A percentile compares a stretch with the other conserved stretches of the same genome.
Conservation (phyloP, 805 yeast species). For the Saccharomycopsis selenospora region DNA sequence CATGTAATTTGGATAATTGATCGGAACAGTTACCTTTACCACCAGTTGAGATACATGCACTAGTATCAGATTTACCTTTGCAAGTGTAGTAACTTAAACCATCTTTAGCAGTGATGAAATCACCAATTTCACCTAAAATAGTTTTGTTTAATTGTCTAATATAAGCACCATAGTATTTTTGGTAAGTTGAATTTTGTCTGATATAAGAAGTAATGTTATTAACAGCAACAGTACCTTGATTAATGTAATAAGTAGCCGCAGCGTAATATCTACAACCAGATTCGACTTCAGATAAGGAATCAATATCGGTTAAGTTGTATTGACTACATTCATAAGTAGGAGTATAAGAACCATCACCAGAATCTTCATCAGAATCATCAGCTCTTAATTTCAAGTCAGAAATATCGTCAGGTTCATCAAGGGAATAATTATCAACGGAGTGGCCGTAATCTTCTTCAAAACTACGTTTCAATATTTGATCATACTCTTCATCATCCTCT, state of each 20-base stretch:
- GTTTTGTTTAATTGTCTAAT: conserved; percentile 8
- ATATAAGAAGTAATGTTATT: conserved; percentile 13
- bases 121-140: conserved; percentile 9
- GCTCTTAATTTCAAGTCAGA: background rate
- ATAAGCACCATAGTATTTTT: conserved; percentile 12
- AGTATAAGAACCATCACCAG: background rate
- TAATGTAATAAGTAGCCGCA: conserved; percentile 10
- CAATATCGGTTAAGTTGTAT: background rate
- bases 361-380: background rate
- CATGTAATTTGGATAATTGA: background rate
- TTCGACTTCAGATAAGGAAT: background rate
- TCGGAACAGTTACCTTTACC: conserved; percentile 1
- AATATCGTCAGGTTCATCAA: background rate
- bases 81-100: conserved; percentile 10
- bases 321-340: background rate
- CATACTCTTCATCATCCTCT: background rate
- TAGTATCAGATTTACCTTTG: background rate
- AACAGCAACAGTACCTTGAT: conserved; percentile 11
- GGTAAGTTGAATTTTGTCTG: conserved; percentile 6
- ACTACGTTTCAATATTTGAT: background rate
- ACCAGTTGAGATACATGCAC: background rate
- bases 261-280: conserved; percentile 17
- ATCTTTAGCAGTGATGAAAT: conserved; percentile 6
- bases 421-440: background rate
- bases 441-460: conserved; percentile 1